Base-by-base conservation (phyloP, 2,329 filamentous ascomycete species). In the Clarireedia homoeocarpa region DNA sequence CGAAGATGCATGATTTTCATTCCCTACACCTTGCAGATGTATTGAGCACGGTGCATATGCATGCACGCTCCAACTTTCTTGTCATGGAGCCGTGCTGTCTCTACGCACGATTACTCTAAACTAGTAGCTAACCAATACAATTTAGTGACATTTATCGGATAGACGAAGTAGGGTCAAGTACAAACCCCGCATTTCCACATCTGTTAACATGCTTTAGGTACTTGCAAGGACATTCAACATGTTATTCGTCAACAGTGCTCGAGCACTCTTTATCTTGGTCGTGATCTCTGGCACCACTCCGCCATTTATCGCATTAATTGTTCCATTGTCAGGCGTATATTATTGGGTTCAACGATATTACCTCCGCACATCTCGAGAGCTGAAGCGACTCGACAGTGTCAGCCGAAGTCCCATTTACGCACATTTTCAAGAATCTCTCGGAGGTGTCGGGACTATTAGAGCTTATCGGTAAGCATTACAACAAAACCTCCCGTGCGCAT, bases 151-250 rank as follows among this genome's bases (percentile, higher is more conserved):
- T 81, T 51, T 80, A 81, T 66, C 75, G 77, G 49, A 67, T 69
- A 36, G 67, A 69, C 56, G 67, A 69, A 59, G 67, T 63, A 58
- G 59, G 61, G 61, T 48, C 46, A 34, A 20, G 39, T 15, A 48
- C 24, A 23, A 23, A 49, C 20, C 27, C 27, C 34, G 20, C 9
- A 44, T 44, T 34, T 34, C 23, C 38, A 61, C 56, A 58, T 61
- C 42, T 63, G 84, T 84, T 73, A 85, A 91, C 69, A 85, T 89
- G 58, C 91, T 96, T 69, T 90, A 99, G 75, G 88, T 97, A 44
- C 81, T 99, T 64, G 92, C 94, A 61, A 86, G 95, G 62, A 95
- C 91, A 14, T 99, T 99, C 77, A 97, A 97, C 73, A 97, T 97
- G 91, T 76, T 92, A 59, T 92, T 94, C 67, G 83, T 84, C 66